A percentile compares a stretch with the other conserved stretches of the same genome.
phyloP scores from a whole-genome alignment of 148 eudicot genomes.

The Suaeda aralocaspica region DNA sequence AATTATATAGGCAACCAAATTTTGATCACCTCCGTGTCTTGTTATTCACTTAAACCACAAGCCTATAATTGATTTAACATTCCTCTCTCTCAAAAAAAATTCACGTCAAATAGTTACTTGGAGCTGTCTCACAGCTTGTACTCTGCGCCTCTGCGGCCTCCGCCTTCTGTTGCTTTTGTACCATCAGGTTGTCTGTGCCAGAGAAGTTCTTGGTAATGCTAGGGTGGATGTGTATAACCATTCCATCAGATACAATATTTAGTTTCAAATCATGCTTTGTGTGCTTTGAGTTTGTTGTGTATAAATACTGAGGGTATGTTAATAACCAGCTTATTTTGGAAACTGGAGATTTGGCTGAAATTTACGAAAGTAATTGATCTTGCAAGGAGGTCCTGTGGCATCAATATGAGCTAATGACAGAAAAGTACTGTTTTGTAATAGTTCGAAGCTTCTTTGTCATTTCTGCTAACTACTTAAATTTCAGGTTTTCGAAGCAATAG shows the following conservation, averaged over 20 bases:
- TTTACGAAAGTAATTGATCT: not conserved
- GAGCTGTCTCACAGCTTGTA: not conserved
- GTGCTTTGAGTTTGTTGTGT: not conserved
- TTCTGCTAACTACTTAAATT: not conserved
- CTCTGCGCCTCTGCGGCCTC: too few relatives aligned
- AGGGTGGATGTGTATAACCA: not conserved
- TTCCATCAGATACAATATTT: not conserved
- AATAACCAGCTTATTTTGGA: too few relatives aligned
- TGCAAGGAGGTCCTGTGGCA: not conserved
- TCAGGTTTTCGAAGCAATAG: conserved; percentile 76
- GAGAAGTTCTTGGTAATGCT: not conserved
- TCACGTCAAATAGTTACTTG: not conserved
- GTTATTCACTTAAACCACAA: not conserved
- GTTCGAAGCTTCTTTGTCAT: not conserved
- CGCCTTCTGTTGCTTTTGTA: not conserved
- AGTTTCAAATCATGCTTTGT: not conserved
- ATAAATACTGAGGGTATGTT: too few relatives aligned
- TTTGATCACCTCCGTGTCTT: not conserved
- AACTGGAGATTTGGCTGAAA: not conserved
- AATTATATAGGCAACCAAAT: not conserved
- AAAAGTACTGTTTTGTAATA: not conserved
- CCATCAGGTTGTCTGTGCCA: not conserved
- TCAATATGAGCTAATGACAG: not conserved
- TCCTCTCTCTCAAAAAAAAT: not conserved
- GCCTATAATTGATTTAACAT: not conserved